Evolutionary conservation across 352 stramenopile species (phyloP), one percentile per base, ranked within the genome.

Genomic region (Phytophthora niederhauseri): DNA sequence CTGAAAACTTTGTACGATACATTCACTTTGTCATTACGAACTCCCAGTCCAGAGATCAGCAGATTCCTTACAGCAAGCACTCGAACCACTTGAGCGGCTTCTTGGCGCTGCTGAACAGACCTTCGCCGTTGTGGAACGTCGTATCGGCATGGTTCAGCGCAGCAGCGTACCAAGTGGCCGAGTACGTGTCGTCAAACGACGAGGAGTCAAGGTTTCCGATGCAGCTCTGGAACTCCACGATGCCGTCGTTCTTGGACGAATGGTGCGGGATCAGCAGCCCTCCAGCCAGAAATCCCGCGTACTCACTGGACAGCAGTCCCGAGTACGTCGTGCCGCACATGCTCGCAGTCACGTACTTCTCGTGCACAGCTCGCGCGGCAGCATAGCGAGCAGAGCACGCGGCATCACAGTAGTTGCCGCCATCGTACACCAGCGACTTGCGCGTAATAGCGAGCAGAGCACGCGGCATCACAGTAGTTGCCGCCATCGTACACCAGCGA

Each of bases 171-270:
- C 78, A 82, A 31, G 62, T 63, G 52, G 64, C 81, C 0, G 68
- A 72, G 53, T 78, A 89, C n/a, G 66, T 66, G 11, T 64, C 61
- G 3, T 66, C 57, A 45, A 91, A 89, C 7, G 57, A 70, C 15
- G 60, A 74, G 7, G 61, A 51, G 14, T 81, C 70, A 9, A 89
- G 63, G 17, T 70, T 72, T n/a, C 68, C 75, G 5, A 76, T 63
- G 62, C 82, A 91, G 69, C 82, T 91, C 55, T 85, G 67, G 70
- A 87, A 89, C 59, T 87, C 81, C 24, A 91, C 78, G 53, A 90
- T 73, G 61, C 82, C 82, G 55, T 90, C 82, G 57, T 88, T 90
- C 67, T 80, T 56, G 17, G 64, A 76, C 15, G 76, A 86, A 38
- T 85, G 76, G 54, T 87, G 79, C 0, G 73, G 74, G 8, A 84